Conservation (phyloP, 2,329 filamentous ascomycete genomes). For the Gremmenia infestans region DNA sequence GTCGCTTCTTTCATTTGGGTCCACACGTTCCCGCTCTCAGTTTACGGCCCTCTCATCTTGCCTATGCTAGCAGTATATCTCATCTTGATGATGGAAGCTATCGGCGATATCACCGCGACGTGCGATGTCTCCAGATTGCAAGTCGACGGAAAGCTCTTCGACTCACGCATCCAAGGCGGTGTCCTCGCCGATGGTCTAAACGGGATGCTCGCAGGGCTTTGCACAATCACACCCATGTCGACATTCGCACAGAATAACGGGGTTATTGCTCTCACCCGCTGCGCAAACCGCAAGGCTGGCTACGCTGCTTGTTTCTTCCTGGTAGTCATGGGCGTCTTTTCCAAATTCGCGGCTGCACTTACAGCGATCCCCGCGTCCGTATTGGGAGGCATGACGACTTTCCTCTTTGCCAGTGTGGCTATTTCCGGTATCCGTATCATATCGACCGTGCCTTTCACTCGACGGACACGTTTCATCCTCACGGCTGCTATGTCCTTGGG, state of each 20-base stretch:
- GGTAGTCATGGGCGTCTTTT: slow-evolving; percentile 74
- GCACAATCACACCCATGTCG: slow-evolving; percentile 75
- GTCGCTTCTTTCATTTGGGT: slow-evolving; percentile 74
- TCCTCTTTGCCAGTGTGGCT: slow-evolving; percentile 72
- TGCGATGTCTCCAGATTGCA: slow-evolving; percentile 75
- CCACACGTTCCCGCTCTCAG: slow-evolving; percentile 64
- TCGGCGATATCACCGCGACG: slow-evolving; percentile 75
- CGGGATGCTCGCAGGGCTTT: slow-evolving; percentile 68
- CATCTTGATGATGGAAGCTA: slow-evolving; percentile 72
- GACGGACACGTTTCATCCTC: slow-evolving; percentile 76
- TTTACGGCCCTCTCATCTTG: slow-evolving; percentile 70
- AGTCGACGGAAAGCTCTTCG: slow-evolving; percentile 66
- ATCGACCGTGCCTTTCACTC: slow-evolving; percentile 64
- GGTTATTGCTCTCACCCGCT: slow-evolving; percentile 75
- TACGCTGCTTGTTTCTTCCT: slow-evolving; percentile 75
- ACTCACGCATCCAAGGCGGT: slow-evolving; percentile 74
- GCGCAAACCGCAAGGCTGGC: slow-evolving; percentile 75
- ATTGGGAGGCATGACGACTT: slow-evolving; percentile 71
- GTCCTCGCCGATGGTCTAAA: slow-evolving; percentile 74
- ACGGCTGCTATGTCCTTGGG: slow-evolving; percentile 70
- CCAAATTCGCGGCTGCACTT: slow-evolving; percentile 76
- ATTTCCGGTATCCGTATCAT: slow-evolving; percentile 76
- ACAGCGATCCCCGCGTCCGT: slow-evolving; percentile 67
- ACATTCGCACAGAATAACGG: slow-evolving; percentile 83
- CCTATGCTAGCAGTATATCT: slow-evolving; percentile 66